These are phyloP conservation scores for Pleoardoris graminearum DNA, from an alignment of 2,329 filamentous ascomycete species.

Conservation along the genomic window DNA sequence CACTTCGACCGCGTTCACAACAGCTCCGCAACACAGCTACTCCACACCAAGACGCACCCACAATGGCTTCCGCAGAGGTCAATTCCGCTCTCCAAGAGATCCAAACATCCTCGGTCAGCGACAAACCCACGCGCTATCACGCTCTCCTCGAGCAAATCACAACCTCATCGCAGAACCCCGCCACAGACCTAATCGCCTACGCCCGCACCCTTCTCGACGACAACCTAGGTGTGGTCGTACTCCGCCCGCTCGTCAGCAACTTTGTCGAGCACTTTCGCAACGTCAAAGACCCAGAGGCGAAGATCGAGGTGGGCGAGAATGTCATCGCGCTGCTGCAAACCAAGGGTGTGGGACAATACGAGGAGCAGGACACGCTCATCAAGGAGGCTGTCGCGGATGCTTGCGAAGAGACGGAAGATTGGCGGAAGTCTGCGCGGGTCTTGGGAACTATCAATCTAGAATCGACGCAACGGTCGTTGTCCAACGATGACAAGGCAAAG, in stretches of 20 bases:
- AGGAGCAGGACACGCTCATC: constrained; percentile 80
- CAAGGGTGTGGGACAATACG: constrained; percentile 69
- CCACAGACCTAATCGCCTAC: constrained; percentile 68
- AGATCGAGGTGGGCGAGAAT: constrained; percentile 75
- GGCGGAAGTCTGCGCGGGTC: constrained; percentile 72
- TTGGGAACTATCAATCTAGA: constrained; percentile 87
- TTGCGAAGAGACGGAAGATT: constrained; percentile 82
- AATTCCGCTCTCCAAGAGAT: constrained; percentile 54
- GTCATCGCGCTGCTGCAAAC: constrained; percentile 69
- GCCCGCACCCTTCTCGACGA: constrained; percentile 69
- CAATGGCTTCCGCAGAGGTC: constrained; percentile 57
- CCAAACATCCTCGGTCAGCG: constrained; percentile 51
- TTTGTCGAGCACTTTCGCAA: constrained; percentile 67
- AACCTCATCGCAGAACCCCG: constrained; percentile 51
- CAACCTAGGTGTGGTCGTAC: constrained; percentile 73
- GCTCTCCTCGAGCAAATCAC: constrained; percentile 61
- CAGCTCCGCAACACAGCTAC: neutral
- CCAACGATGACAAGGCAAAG: constrained; percentile 77
- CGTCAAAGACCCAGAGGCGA: constrained; percentile 65
- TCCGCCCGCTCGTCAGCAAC: constrained; percentile 68
- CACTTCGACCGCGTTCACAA: constrained; percentile 7
- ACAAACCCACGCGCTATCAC: constrained; percentile 62
- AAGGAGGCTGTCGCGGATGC: constrained; percentile 81
- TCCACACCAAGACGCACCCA: constrained; percentile 14
- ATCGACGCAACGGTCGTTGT: constrained; percentile 80